These are phyloP conservation scores for Lophiotrema nucula DNA, from an alignment of 495 filamentous ascomycete genomes.

Conservation along the genomic window DNA sequence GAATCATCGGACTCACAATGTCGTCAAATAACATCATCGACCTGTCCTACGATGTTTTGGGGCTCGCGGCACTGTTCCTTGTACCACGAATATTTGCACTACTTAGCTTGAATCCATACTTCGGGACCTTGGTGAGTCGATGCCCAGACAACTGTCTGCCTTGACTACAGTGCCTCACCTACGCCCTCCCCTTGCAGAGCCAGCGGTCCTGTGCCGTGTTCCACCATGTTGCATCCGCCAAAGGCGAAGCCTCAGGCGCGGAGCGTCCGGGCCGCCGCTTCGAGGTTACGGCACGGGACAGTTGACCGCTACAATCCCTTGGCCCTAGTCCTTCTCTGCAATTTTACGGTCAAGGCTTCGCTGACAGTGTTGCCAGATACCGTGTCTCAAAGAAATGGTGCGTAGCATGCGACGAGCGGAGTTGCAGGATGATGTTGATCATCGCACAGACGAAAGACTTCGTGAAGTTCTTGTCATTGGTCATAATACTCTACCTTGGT, in stretches of 20 bases:
- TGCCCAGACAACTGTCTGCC: neutral
- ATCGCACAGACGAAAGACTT: slow-evolving; percentile 81
- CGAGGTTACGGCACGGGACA: neutral
- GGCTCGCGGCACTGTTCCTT: slow-evolving; percentile 84
- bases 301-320: no score
- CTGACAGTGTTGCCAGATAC: no score
- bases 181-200: neutral
- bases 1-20: slow-evolving; percentile 67
- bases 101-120: slow-evolving; percentile 85
- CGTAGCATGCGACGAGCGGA: no score
- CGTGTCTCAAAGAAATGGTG: slow-evolving; percentile 86
- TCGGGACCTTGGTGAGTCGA: slow-evolving; percentile 67
- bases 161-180: neutral
- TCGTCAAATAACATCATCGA: slow-evolving; percentile 64
- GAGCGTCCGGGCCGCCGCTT: neutral
- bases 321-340: no score
- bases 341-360: no score
- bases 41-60: slow-evolving; percentile 81
- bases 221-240: no score
- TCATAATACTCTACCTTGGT: slow-evolving; percentile 77
- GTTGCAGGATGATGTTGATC: no score
- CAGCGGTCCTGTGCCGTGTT: no score
- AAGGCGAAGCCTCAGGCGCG: neutral
- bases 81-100: slow-evolving; percentile 86
- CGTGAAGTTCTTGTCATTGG: slow-evolving; percentile 84